Base-by-base conservation (phyloP, 306 rosid genomes). In the Prunus mume region DNA sequence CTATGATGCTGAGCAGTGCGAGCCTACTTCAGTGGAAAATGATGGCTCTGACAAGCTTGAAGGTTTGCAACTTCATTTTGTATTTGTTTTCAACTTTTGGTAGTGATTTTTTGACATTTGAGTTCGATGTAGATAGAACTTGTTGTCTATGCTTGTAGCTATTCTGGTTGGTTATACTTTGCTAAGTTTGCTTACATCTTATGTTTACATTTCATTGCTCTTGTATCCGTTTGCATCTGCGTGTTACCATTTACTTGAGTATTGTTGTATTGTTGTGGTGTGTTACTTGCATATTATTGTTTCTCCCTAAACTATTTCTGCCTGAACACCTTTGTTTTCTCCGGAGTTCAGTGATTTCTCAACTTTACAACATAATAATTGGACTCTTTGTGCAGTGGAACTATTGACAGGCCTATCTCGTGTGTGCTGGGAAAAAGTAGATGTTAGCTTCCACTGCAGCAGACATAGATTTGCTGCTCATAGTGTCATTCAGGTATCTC, bases 351-450 rank as follows among this genome's bases (percentile, higher is more conserved):
- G 28, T 51, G 38, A 7, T 56, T n/a, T 12, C 4, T 7, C 12
- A 56, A 56, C 73, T 63, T 78, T 30, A 80, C 41, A 52, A 72
- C 65, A 73, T 76, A 79, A 47, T 83, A 61, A 55, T 62, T 80
- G 43, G 58, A 73, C 69, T 75, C 47, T 61, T 76, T 69, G 63
- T 82, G 87, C 90, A 96, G 99, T 88, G 85, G 98, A 91, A 77
- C 84, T 96, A 79, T 92, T 93, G 69, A 87, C 90, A 12, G 99
- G 96, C 43, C 80, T 96, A 76, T 96, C 99, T 46, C 77, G 90
- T 3, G 72, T 96, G 58, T 89, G 97, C 9, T 96, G 99, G 99
- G 94, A 96, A 78, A 96, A 96, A 79, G 85, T 96, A 81, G 99
- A 96, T 85, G 98, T 96, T 85, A 92, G 97, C 83, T 96, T 96